Conservation (phyloP, 495 filamentous ascomycete genomes). For the Acidiella bohemica region DNA sequence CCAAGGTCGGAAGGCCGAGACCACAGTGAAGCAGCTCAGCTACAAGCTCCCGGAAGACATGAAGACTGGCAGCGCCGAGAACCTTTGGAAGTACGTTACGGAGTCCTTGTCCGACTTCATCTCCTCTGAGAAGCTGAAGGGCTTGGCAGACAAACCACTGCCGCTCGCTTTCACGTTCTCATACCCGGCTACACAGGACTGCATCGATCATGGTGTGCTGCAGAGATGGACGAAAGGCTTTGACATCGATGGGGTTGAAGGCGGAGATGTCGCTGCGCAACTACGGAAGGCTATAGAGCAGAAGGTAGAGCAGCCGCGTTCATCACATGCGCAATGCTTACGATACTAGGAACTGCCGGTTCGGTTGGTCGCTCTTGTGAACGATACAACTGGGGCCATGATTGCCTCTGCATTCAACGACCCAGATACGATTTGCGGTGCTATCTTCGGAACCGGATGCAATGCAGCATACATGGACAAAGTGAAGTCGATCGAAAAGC, state of each 20-base stretch:
- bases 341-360: constrained; percentile 8
- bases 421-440: constrained; percentile 12
- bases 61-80: constrained; percentile 7
- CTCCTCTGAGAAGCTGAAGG: not conserved
- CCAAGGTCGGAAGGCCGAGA: constrained; percentile 2
- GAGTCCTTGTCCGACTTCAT: constrained; percentile 5
- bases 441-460: constrained; percentile 15
- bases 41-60: constrained; percentile 6
- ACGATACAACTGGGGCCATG: constrained; percentile 15
- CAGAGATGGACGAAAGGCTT: constrained; percentile 17
- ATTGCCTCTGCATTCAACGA: constrained; percentile 16
- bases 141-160: constrained; percentile 5
- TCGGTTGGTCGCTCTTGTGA: constrained; percentile 9
- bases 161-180: constrained; percentile 14
- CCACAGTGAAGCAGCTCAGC: not conserved
- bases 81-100: constrained; percentile 8
- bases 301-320: constrained; percentile 8
- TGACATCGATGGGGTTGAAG: constrained; percentile 12
- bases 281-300: constrained; percentile 9
- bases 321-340: not conserved
- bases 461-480: constrained; percentile 17
- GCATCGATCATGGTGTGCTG: constrained; percentile 14
- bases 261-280: constrained; percentile 12
- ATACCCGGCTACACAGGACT: constrained; percentile 11
- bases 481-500: constrained; percentile 8